phyloP scores from a whole-genome alignment of 345 rosid genomes.

The Eucalyptus brandiana region DNA sequence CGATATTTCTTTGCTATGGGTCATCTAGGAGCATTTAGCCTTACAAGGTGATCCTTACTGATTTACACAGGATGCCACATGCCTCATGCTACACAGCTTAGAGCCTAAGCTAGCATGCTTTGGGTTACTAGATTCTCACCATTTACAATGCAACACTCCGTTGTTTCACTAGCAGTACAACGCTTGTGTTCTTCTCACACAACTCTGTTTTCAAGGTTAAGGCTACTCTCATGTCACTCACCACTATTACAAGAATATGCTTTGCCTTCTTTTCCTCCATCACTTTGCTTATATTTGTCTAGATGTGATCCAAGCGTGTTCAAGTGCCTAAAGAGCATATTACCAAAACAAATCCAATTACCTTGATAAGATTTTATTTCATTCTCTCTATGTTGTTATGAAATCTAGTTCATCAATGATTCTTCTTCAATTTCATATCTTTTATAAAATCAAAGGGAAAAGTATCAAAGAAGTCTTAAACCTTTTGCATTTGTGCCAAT shows the following conservation, averaged over 20 bases:
- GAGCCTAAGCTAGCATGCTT: neutral
- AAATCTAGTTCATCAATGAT: neutral
- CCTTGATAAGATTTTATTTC: neutral
- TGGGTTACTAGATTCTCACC: neutral
- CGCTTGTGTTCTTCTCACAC: neutral
- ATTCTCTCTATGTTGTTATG: neutral
- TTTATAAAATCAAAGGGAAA: neutral
- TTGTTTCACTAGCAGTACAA: neutral
- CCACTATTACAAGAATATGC: accelerated
- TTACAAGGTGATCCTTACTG: neutral
- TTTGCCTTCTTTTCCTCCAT: neutral
- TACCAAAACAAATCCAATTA: neutral
- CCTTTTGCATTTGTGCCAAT: no score
- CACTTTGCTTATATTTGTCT: neutral
- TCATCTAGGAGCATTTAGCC: neutral
- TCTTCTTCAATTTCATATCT: neutral
- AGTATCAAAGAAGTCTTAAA: no score
- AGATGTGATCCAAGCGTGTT: neutral
- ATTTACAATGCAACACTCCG: neutral
- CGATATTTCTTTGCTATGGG: neutral
- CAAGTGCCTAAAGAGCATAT: neutral
- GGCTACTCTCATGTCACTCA: neutral
- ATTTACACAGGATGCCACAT: neutral
- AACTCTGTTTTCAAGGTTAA: neutral
- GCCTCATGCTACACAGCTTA: neutral